Evolutionary conservation across 805 yeast genomes (phyloP).

Genomic region (Ogataea sp.): DNA sequence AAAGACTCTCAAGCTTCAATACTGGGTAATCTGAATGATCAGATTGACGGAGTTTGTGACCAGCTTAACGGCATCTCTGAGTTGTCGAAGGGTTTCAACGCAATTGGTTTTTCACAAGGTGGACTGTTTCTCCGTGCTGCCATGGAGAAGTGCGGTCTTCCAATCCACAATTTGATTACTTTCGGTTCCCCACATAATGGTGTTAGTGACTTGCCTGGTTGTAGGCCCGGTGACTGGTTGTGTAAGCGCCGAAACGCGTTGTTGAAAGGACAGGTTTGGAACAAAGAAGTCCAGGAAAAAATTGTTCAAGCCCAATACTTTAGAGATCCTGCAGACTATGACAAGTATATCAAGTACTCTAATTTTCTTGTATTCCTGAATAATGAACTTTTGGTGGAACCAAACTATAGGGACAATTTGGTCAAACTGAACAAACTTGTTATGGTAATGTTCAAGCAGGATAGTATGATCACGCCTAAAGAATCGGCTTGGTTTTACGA

Average conservation of each 20-base stretch:
- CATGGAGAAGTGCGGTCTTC: slow-evolving; percentile 46
- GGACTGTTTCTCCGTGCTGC: slow-evolving; percentile 71
- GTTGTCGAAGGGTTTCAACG: slow-evolving; percentile 52
- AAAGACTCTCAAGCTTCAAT: slow-evolving; percentile 49
- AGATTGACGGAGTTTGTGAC: slow-evolving; percentile 48
- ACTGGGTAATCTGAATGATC: slow-evolving; percentile 50
- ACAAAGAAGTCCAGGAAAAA: slow-evolving; percentile 42
- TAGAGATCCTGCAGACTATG: slow-evolving; percentile 50
- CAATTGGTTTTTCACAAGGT: slow-evolving; percentile 78
- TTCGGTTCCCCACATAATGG: slow-evolving; percentile 84
- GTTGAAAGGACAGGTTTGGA: slow-evolving; percentile 55
- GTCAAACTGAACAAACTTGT: slow-evolving; percentile 42
- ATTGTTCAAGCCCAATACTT: slow-evolving; percentile 72
- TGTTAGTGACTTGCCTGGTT: slow-evolving; percentile 57
- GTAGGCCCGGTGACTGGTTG: slow-evolving; percentile 46
- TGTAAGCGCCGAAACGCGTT: slow-evolving; percentile 48
- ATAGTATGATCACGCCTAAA: slow-evolving; percentile 64
- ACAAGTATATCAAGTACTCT: slow-evolving; percentile 47
- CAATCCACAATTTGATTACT: slow-evolving; percentile 49
- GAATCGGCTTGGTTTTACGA: slow-evolving; percentile 66
- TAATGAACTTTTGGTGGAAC: slow-evolving; percentile 40
- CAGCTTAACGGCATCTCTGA: slow-evolving; percentile 39
- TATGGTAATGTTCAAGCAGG: slow-evolving; percentile 50
- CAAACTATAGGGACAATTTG: slow-evolving; percentile 34
- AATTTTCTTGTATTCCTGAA: slow-evolving; percentile 56